These are phyloP conservation scores for Trypanosoma congolense DNA, from an alignment of 208 protist genomes.

Conservation along the genomic window DNA sequence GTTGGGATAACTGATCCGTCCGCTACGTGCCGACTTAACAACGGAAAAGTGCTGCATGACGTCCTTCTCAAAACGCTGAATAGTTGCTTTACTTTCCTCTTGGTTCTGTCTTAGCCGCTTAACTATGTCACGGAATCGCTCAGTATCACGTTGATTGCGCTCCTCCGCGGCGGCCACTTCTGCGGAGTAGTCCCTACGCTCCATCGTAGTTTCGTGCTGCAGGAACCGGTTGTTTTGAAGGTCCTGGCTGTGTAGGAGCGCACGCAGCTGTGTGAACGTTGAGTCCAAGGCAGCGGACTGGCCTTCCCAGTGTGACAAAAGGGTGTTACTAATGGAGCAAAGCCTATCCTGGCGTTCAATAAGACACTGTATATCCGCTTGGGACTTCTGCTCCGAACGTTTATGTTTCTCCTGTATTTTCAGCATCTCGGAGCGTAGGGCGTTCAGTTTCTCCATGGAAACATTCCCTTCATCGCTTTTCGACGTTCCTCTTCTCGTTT, in stretches of 20 bases:
- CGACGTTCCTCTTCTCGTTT: conserved; percentile 22
- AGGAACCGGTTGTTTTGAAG: conserved; percentile 60
- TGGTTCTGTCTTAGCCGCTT: conserved; percentile 36
- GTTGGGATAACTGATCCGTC: neutral
- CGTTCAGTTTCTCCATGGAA: conserved; percentile 40
- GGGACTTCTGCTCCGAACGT: conserved; percentile 46
- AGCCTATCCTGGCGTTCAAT: conserved; percentile 60
- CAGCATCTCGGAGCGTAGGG: conserved; percentile 27
- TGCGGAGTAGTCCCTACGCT: conserved; percentile 52
- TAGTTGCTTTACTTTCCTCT: conserved; percentile 41
- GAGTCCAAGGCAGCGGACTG: conserved; percentile 50
- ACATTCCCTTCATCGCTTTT: conserved; percentile 49
- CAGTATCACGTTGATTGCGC: conserved; percentile 46
- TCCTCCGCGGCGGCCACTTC: conserved; percentile 63
- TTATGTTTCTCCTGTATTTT: conserved; percentile 34
- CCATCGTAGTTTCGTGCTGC: conserved; percentile 51
- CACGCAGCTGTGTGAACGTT: conserved; percentile 53
- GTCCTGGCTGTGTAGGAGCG: conserved; percentile 59
- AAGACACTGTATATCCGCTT: conserved; percentile 56
- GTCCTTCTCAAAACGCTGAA: conserved; percentile 48
- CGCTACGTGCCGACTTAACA: neutral
- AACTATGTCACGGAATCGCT: conserved; percentile 43
- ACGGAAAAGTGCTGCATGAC: conserved; percentile 15
- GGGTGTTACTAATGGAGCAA: conserved; percentile 36
- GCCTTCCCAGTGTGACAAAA: conserved; percentile 62